phyloP scores from a whole-genome alignment of 208 protist genomes.

The Crithidia fasciculata region DNA sequence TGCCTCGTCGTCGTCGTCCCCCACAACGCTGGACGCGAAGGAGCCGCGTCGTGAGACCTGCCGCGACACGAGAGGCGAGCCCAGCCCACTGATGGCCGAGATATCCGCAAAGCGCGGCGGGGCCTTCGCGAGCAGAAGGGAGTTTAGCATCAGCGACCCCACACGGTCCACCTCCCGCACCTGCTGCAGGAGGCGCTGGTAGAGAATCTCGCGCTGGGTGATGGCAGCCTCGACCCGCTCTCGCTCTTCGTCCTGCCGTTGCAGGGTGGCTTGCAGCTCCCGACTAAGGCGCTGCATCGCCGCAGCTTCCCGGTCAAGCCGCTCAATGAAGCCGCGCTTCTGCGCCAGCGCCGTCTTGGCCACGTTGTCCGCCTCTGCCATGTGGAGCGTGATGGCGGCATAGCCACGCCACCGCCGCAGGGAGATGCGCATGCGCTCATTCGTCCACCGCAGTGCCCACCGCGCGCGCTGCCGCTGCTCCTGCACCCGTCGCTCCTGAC shows the following conservation, averaged over 20 bases:
- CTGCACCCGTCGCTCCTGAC: slow-evolving; percentile 50
- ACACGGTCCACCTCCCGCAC: slow-evolving; percentile 75
- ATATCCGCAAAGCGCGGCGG: slow-evolving; percentile 29
- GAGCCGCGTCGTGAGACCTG: not conserved
- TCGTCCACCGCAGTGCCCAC: slow-evolving; percentile 61
- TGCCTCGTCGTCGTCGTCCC: no score
- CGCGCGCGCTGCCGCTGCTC: slow-evolving; percentile 64
- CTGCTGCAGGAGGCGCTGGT: slow-evolving; percentile 50
- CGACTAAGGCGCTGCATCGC: slow-evolving; percentile 44
- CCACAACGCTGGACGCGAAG: not conserved
- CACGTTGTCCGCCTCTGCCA: slow-evolving; percentile 43
- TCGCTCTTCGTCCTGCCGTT: slow-evolving; percentile 42
- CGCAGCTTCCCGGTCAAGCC: slow-evolving; percentile 40
- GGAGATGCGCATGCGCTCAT: slow-evolving; percentile 46
- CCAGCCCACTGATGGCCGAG: slow-evolving; percentile 14
- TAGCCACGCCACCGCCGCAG: slow-evolving; percentile 68
- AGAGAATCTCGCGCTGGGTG: slow-evolving; percentile 45
- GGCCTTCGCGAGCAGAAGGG: slow-evolving; percentile 48
- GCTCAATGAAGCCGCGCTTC: slow-evolving; percentile 42
- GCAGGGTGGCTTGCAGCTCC: slow-evolving; percentile 39
- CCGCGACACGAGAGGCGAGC: not conserved
- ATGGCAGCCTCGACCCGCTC: slow-evolving; percentile 38
- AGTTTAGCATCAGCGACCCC: slow-evolving; percentile 61
- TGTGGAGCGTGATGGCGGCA: slow-evolving; percentile 48
- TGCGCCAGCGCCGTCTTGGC: slow-evolving; percentile 45